Conservation (phyloP, 2,329 filamentous ascomycete genomes). For the Alternaria burnsii region DNA sequence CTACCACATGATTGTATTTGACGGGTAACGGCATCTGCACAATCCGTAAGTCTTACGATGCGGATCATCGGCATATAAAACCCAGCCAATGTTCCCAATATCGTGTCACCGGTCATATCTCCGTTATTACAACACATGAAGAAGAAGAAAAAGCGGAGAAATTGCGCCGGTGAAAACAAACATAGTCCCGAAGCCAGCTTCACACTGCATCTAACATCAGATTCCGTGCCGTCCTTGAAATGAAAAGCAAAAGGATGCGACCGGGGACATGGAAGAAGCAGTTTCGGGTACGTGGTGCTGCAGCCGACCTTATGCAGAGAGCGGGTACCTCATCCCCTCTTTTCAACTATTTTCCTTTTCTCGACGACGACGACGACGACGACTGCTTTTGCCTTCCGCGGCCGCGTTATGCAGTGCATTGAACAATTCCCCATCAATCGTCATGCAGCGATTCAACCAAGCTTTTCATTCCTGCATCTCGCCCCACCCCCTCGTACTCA, state of each 20-base stretch:
- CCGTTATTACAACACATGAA: conserved; percentile 1
- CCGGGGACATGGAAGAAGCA: background rate
- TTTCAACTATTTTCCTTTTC: background rate
- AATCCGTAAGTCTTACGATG: background rate
- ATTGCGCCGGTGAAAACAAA: background rate
- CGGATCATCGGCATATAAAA: background rate
- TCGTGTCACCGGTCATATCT: background rate
- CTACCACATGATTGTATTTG: background rate
- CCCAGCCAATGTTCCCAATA: background rate
- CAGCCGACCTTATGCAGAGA: background rate
- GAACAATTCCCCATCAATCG: background rate
- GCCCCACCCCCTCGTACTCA: background rate
- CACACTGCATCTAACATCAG: background rate
- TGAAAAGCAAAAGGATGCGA: background rate
- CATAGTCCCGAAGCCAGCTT: background rate
- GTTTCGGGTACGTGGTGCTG: background rate
- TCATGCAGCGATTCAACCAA: background rate
- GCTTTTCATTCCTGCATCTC: background rate
- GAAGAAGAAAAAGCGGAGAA: background rate
- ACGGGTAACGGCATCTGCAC: background rate
- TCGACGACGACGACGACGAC: background rate
- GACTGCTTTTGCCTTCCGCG: background rate
- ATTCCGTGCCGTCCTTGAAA: background rate
- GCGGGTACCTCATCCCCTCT: background rate
- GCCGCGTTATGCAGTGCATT: background rate